These are phyloP conservation scores for Penicillium digitatum DNA, from an alignment of 2,329 filamentous ascomycete genomes.

Conservation along the genomic window DNA sequence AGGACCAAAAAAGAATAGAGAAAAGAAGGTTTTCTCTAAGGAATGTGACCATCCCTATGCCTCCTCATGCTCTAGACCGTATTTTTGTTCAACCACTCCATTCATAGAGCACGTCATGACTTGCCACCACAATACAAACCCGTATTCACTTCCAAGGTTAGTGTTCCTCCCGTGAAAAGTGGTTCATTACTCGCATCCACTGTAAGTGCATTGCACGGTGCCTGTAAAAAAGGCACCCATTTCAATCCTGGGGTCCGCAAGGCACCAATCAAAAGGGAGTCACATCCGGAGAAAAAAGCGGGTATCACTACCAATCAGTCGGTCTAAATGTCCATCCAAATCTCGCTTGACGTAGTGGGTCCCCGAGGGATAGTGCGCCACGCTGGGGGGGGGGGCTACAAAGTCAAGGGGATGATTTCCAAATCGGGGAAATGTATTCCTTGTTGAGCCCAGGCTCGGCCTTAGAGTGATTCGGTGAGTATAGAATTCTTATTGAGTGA, in stretches of 20 bases:
- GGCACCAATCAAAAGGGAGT: conserved; percentile 18
- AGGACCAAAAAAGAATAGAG: background rate
- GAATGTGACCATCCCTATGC: background rate
- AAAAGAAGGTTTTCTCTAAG: background rate
- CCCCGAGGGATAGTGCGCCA: conserved; percentile 17
- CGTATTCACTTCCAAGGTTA: background rate
- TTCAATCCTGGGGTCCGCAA: conserved; percentile 21
- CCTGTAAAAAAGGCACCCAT: background rate
- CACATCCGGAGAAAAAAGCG: conserved; percentile 26
- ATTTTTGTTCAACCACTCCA: no score
- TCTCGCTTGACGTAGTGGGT: conserved; percentile 26
- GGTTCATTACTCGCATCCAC: background rate
- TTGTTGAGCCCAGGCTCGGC: background rate
- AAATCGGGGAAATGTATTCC: background rate
- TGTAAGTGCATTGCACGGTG: background rate
- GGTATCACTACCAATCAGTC: conserved; percentile 18
- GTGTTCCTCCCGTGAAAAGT: background rate
- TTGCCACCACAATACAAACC: conserved; percentile 12
- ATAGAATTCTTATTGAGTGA: background rate
- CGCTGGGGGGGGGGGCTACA: conserved; percentile 20
- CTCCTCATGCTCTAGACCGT: background rate
- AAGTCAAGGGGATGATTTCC: conserved; percentile 17
- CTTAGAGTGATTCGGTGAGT: background rate
- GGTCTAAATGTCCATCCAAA: conserved; percentile 16
- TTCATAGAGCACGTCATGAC: conserved; percentile 16